Base-by-base conservation (phyloP, 441 rosid species). In the Gossypium trilobum region DNA sequence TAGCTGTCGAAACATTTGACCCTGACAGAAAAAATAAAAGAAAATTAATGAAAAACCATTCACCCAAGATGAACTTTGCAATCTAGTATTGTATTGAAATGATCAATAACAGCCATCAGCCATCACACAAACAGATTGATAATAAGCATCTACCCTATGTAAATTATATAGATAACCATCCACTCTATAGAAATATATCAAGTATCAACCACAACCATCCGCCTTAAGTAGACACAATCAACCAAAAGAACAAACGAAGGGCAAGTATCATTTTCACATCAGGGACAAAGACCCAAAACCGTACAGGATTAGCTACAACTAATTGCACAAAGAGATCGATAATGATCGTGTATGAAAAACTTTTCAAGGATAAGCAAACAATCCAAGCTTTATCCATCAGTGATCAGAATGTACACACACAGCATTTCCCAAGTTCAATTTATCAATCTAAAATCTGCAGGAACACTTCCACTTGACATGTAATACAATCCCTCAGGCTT, bases 1-100 rank as follows among this genome's bases (percentile, higher is more conserved):
- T 59, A 96, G 89, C 78, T 86, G 84, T 31, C 59, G 81, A 78
- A 93, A 88, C 65, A 96, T 74, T 70, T 76, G 78, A 79, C 70
- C 87, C 97, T 91, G 89, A 68, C 65, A 74, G 81, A 78, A 75
- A 67, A 75, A 73, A 33, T 0, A 8, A 54, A 36, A 20, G 46
- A 64, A 52, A 55, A 39, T 33, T 60, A 63, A 52, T 50, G 4
- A 73, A 73, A 61, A 56, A 16, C 57, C 55, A 16, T 33, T 9
- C 48, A 60, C 27, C 17, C n/a, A 59, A n/a, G 16, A 56, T 10
- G 5, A 11, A 68, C 44, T 68, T 51, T 16, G 20, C 44, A 68
- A 50, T 48, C 29, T 68, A 29, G 44, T 23, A 25, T 50, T 22
- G 29, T 66, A 23, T 46, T 22, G 11, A 14, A 14, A 23, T 25